Base-by-base conservation (phyloP, 1,284 basidiomycete genomes). In the Cryptococcus deneoformans region DNA sequence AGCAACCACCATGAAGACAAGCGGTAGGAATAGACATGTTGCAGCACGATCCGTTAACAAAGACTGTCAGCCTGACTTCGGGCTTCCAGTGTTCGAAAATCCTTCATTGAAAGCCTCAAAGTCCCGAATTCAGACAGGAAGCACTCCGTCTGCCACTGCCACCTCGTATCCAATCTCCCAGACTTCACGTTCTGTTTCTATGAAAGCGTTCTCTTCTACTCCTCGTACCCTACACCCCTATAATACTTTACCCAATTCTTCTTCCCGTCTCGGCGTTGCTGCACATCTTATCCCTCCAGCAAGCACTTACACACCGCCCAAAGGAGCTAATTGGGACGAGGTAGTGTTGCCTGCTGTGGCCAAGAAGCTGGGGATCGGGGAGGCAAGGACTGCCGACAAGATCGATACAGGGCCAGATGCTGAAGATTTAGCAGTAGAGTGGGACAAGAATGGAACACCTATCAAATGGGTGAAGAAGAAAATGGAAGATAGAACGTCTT, bases 311-410 rank as follows among this genome's bases (percentile, higher is more conserved):
- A 73, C 73, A 2, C 77, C 77, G 6, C 73, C 77, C 37, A 75
- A 76, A 50, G 76, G 73, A 12, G 65, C 69, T 6, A 69, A 77
- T 52, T 79, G 77, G 77, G 78, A 79, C 57, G 77, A 78, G 37
- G 74, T 87, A 29, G 83, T 87, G 2, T 73, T 87, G 9, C 86
- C 86, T 9, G 88, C 87, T 3, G 87, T 93, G 5, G 90, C 90
- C 14, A 83, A 88, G 60, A 90, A 91, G 79, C 86, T 86, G 68
- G 89, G 89, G 3, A 64, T 69, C n/a, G 59, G 55, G 3, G 54
- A 62, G 12, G 62, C 59, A 7, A 54, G 35, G 16, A 44, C 35
- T 44, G 43, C 36, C 24, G 42, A 12, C 20, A 16, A 12, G 12
- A 42, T 42, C 11, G 39, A 46, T 2, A 48, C 38, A 11, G 56